Evolutionary conservation across 139 green algal species (phyloP).

Genomic region (Tetraselmis chui): DNA sequence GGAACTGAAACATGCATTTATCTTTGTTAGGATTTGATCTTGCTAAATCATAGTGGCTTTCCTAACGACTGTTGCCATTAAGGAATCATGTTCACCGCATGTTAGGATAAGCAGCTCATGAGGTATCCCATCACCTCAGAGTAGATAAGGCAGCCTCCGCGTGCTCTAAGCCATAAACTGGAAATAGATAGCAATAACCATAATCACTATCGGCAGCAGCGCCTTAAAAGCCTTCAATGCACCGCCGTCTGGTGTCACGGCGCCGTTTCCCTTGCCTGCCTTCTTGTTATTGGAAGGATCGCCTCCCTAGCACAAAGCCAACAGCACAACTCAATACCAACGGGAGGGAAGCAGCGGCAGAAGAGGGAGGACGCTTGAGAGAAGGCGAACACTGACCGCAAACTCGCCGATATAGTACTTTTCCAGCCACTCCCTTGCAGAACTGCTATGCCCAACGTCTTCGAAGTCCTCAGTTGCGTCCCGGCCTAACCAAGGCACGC

Average conservation of each 20-base stretch:
- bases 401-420: constrained; percentile 45
- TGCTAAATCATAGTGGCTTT: background rate
- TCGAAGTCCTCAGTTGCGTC: constrained; percentile 63
- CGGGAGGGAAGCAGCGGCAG: background rate
- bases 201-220: constrained; percentile 1
- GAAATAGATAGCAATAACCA: background rate
- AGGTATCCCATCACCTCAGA: background rate
- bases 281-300: constrained; percentile 10
- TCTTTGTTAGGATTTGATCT: background rate
- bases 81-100: background rate
- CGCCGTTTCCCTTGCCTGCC: background rate
- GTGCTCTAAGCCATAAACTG: background rate
- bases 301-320: background rate
- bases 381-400: constrained; percentile 26
- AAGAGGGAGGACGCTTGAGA: too few species aligned
- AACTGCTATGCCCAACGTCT: constrained; percentile 50
- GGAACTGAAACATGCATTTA: background rate
- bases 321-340: background rate
- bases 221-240: background rate
- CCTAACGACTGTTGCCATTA: background rate
- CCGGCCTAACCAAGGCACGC: constrained; percentile 16
- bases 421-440: constrained; percentile 36
- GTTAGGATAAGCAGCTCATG: background rate
- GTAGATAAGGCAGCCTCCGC: background rate
- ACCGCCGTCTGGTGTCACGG: background rate